Conservation (phyloP, 805 yeast genomes). For the Scheffersomyces coipomensis region DNA sequence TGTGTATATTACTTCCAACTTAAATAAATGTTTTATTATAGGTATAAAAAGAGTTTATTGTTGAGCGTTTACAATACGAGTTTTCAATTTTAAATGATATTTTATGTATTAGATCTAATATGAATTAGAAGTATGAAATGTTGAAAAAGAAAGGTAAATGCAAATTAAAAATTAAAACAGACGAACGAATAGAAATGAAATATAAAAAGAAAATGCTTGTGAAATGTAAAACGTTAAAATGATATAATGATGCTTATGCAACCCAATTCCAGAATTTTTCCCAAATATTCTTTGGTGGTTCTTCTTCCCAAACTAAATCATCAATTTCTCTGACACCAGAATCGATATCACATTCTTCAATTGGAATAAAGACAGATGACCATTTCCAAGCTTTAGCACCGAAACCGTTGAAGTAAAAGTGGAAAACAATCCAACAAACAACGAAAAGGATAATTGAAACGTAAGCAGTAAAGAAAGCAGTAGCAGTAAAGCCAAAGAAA, state of each 20-base stretch:
- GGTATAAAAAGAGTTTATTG: neutral
- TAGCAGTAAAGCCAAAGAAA: conserved; percentile 55
- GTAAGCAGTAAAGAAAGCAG: conserved; percentile 67
- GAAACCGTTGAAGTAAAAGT: conserved; percentile 47
- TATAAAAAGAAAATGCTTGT: neutral
- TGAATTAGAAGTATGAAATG: no score
- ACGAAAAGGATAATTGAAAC: conserved; percentile 64
- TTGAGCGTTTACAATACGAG: neutral
- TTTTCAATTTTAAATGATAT: no score
- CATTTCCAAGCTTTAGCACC: conserved; percentile 25
- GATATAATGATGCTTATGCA: conserved; percentile 8
- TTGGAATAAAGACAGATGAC: conserved; percentile 38
- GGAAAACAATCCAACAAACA: conserved; percentile 54
- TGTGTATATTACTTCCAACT: neutral
- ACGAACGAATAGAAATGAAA: no score
- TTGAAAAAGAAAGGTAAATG: neutral
- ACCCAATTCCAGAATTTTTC: conserved; percentile 53
- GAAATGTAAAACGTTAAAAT: neutral
- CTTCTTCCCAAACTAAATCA: conserved; percentile 55
- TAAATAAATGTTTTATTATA: neutral
- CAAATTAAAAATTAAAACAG: no score
- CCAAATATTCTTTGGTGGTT: conserved; percentile 51
- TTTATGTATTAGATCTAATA: no score
- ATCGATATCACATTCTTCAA: conserved; percentile 68
- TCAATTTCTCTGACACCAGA: conserved; percentile 66